Conservation (phyloP, 306 rosid genomes). For the Medicago truncatula region DNA sequence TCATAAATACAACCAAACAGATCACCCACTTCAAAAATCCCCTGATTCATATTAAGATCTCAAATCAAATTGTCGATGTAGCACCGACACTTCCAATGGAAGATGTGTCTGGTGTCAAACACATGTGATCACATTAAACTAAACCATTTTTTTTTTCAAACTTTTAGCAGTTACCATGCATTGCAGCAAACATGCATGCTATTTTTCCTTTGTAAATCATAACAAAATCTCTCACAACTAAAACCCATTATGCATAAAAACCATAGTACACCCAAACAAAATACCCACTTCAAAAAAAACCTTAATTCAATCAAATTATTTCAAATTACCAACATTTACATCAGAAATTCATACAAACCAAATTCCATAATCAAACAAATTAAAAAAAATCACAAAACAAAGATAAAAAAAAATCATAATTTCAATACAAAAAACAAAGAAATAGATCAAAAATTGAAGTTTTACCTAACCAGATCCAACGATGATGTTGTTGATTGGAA, state of each 20-base stretch:
- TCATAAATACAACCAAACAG: background rate
- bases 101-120: too few species aligned
- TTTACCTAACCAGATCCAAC: constrained; percentile 76
- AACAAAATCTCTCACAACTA: too few species aligned
- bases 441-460: background rate
- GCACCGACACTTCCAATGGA: too few species aligned
- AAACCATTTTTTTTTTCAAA: too few species aligned
- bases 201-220: too few species aligned
- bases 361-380: background rate
- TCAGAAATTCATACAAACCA: background rate
- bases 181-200: too few species aligned
- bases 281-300: too few species aligned
- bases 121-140: too few species aligned
- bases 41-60: background rate
- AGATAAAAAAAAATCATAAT: background rate
- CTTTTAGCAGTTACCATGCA: too few species aligned
- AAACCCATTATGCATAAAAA: too few species aligned
- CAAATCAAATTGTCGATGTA: background rate
- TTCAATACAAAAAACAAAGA: background rate
- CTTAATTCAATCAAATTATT: too few species aligned
- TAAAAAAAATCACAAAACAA: background rate
- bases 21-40: background rate
- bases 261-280: background rate
- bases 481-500: constrained; percentile 83
- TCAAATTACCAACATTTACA: background rate